Evolutionary conservation across 495 filamentous ascomycete genomes (phyloP).

Genomic region (Penicillium dipodomyicola): DNA sequence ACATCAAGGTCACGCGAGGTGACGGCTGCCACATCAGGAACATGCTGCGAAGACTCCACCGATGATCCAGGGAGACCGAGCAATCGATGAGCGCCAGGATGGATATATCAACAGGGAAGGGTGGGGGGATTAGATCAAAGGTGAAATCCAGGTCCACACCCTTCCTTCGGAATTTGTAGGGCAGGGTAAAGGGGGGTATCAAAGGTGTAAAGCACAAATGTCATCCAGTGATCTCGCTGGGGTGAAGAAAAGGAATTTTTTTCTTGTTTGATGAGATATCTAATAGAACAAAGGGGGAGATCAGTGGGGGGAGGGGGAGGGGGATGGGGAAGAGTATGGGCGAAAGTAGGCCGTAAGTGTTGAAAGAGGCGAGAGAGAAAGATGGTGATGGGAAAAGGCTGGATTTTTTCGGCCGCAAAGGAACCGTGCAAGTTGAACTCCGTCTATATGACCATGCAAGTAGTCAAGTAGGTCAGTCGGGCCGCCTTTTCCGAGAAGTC

Average conservation of each 20-base stretch:
- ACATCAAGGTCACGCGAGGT: constrained; percentile 29
- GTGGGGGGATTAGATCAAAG: background rate
- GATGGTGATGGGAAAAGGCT: constrained; percentile 7
- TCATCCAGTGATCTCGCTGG: constrained; percentile 22
- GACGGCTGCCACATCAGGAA: constrained; percentile 43
- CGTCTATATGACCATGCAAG: constrained; percentile 13
- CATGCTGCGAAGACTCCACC: constrained; percentile 7
- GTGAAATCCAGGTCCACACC: constrained; percentile 6
- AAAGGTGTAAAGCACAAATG: constrained; percentile 22
- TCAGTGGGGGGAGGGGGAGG: background rate
- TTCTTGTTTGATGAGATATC: constrained; percentile 32
- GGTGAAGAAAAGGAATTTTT: constrained; percentile 26
- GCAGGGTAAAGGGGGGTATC: constrained; percentile 27
- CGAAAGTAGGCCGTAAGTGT: constrained; percentile 31
- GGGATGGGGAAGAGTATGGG: constrained; percentile 4
- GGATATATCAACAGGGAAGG: constrained; percentile 13
- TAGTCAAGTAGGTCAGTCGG: constrained; percentile 3
- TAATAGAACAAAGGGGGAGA: constrained; percentile 25
- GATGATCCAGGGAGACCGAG: constrained; percentile 1
- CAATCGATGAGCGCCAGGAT: constrained; percentile 41
- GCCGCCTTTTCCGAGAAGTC: constrained; percentile 9
- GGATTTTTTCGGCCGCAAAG: constrained; percentile 16
- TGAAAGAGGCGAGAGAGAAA: constrained; percentile 7
- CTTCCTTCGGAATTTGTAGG: background rate
- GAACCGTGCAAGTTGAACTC: constrained; percentile 15